Evolutionary conservation across 225 moss, liverwort and hornwort genomes (phyloP), one percentile per base, ranked within the genome.

Genomic region (Asterella californica): DNA sequence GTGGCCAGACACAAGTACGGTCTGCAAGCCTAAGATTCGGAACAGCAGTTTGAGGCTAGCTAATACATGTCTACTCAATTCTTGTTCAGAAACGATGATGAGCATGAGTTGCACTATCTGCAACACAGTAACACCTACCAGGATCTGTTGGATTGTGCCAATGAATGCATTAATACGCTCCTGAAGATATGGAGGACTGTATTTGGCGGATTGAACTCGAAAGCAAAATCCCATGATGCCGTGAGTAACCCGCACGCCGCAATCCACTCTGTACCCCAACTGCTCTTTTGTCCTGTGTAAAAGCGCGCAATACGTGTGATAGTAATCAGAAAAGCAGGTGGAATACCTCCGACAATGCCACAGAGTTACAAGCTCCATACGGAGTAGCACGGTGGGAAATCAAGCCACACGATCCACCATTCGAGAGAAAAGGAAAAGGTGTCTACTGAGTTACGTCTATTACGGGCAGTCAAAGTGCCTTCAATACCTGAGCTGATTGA

Each of bases 401-500:
- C 61, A 61, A 61, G 29, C 36, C 4, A 0, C 25, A 45, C 1
- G 46, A 9, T 45, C n/a, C 25, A 70, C 0, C 6, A 25, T n/a
- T 25, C 46, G 21, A 33, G 12, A 0, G n/a, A 25, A 46, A 2
- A n/a, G n/a, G n/a, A 47, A 2, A 48, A 18, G 42, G 42, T 42
- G 42, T 42, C 7, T 42, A 10, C 4, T 25, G 24, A 64, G 64
- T 29, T 4, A n/a, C n/a, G n/a, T n/a, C n/a, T n/a, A n/a, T 25
- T 11, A 15, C 1, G 32, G 17, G 65, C 65, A 15, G 34, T 12
- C 0, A 65, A 67, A 0, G 67, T 17, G 67, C 4, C 18, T 65
- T 38, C n/a, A 29, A 70, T 78, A 93, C 91, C 94, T 86, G 9
- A 97, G 91, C 85, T 97, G 97, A 83, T 97, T 94, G 80, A 97